Percentiles rank a stretch among this genome's conserved stretches.
Conservation (phyloP, 306 rosid species). For the Casuarina cunninghamiana region DNA sequence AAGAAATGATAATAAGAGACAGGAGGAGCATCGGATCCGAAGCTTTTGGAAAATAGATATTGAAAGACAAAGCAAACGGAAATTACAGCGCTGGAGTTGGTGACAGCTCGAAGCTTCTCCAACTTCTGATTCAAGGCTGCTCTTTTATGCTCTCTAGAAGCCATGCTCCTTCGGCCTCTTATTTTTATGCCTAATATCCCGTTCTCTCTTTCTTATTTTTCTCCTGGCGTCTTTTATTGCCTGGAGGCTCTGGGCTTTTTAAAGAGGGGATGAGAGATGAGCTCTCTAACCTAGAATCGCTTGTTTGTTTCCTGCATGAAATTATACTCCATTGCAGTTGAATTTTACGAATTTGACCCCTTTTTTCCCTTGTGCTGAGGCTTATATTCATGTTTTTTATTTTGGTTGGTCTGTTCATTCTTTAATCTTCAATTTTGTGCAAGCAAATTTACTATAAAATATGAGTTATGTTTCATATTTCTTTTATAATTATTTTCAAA, state of each 20-base stretch:
- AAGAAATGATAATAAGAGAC: neutral
- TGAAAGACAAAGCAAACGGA: neutral
- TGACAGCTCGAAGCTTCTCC: constrained; percentile 60
- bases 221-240: constrained; percentile 13
- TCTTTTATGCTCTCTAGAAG: constrained; percentile 48
- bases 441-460: too few relatives aligned
- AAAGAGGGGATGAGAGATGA: constrained; percentile 17
- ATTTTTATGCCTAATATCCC: constrained; percentile 19
- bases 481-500: too few relatives aligned
- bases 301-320: constrained; percentile 41
- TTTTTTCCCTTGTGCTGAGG: neutral
- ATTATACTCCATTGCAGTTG: constrained; percentile 15
- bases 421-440: too few relatives aligned
- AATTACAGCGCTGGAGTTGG: constrained; percentile 74
- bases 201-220: constrained; percentile 15
- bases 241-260: constrained; percentile 15
- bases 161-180: constrained; percentile 40
- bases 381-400: too few relatives aligned
- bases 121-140: constrained; percentile 43
- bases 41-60: neutral
- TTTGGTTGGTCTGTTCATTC: too few relatives aligned
- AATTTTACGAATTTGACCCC: constrained; percentile 38
- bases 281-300: constrained; percentile 19
- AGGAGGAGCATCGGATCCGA: neutral
- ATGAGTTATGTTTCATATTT: too few relatives aligned